Evolutionary conservation across 805 yeast genomes (phyloP).

Genomic region (Komagataella pastoris): DNA sequence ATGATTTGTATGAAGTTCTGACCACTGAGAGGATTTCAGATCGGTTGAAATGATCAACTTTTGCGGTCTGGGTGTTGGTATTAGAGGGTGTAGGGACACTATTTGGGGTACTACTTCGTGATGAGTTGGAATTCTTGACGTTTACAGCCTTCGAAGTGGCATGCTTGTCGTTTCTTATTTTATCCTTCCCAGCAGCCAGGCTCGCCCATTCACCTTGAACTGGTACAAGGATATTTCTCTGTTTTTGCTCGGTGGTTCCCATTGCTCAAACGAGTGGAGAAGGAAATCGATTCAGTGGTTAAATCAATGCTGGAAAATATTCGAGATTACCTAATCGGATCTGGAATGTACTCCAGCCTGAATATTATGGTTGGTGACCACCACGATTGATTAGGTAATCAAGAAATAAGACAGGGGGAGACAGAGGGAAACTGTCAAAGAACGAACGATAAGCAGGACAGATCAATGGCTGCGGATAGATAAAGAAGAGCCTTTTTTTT

Average conservation of each 20-base stretch:
- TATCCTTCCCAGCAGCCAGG: not conserved
- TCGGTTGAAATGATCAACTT: not conserved
- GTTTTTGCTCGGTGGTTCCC: not conserved
- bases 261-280: not conserved
- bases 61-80: not conserved
- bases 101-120: not conserved
- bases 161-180: not conserved
- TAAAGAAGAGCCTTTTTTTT: not conserved
- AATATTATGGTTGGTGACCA: not conserved
- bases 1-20: not conserved
- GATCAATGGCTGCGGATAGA: not conserved
- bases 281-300: not conserved
- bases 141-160: not conserved
- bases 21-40: not conserved
- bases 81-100: not conserved
- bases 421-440: not conserved
- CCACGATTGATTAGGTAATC: not conserved
- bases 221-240: not conserved
- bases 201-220: not conserved
- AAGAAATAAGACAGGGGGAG: not conserved
- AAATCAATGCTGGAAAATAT: not conserved
- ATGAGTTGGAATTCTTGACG: not conserved
- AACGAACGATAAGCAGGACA: not conserved
- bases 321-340: not conserved
- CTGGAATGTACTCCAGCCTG: not conserved